A percentile compares a stretch with the other conserved stretches of the same genome.
phyloP scores from a whole-genome alignment of 1,284 basidiomycete genomes.

The Sporisorium iseilematis-ciliati region DNA sequence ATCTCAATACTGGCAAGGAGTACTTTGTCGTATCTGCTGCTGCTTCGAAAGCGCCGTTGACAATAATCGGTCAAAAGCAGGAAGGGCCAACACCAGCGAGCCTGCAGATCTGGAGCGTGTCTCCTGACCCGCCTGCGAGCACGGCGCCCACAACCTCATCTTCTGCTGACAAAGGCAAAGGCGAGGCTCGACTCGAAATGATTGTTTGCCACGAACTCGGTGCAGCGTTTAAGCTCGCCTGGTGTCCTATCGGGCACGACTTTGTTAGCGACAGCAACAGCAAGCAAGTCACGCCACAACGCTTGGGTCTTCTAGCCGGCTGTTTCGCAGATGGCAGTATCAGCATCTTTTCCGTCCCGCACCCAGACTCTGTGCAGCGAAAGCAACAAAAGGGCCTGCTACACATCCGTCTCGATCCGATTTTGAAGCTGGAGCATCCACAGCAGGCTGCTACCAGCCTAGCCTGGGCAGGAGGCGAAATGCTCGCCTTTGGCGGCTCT shows the following conservation, averaged over 20 bases:
- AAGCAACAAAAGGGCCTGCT: constrained; percentile 3
- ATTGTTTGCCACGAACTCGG: constrained; percentile 40
- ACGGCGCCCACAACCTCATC: neutral
- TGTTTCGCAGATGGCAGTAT: constrained; percentile 50
- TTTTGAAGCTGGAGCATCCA: constrained; percentile 26
- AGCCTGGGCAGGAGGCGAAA: constrained; percentile 49
- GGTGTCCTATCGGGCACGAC: constrained; percentile 45
- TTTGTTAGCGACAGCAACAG: neutral
- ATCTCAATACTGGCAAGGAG: constrained; percentile 47
- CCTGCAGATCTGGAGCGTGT: constrained; percentile 56
- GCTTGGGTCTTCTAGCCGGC: constrained; percentile 45
- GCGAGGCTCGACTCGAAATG: constrained; percentile 42
- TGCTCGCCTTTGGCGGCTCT: constrained; percentile 40
- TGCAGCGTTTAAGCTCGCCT: constrained; percentile 34
- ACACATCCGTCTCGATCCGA: constrained; percentile 30
- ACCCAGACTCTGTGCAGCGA: constrained; percentile 12
- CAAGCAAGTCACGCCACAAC: neutral
- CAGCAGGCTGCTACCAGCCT: constrained; percentile 24
- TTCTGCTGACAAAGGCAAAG: constrained; percentile 10
- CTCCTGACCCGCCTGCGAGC: constrained; percentile 17
- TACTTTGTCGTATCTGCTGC: constrained; percentile 46
- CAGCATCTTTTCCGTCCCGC: constrained; percentile 41
- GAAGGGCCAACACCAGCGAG: constrained; percentile 10
- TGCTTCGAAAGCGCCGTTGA: constrained; percentile 13
- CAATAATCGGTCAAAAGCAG: constrained; percentile 32